phyloP scores from a whole-genome alignment of 2,329 filamentous ascomycete species.

The Diaporthe destruens region DNA sequence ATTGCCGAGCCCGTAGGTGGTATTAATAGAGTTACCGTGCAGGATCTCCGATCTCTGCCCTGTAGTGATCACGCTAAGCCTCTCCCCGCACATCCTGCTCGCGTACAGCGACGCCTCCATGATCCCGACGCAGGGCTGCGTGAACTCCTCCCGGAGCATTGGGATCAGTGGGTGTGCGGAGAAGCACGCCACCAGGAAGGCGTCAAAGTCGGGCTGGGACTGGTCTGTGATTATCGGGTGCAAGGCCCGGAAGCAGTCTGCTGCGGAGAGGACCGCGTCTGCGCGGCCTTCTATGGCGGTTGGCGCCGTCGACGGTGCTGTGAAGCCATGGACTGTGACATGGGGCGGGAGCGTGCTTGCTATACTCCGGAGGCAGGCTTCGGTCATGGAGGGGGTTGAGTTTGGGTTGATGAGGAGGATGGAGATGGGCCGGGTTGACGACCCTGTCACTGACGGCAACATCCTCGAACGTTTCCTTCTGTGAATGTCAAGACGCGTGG shows the following conservation, averaged over 20 bases:
- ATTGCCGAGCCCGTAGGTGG: constrained; percentile 54
- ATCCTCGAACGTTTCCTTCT: not conserved
- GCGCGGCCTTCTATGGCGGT: constrained; percentile 64
- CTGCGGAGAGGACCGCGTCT: constrained; percentile 63
- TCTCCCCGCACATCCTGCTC: constrained; percentile 61
- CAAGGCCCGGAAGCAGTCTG: constrained; percentile 60
- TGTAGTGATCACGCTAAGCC: constrained; percentile 60
- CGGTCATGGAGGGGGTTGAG: constrained; percentile 69
- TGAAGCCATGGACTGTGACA: constrained; percentile 63
- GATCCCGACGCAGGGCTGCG: constrained; percentile 60
- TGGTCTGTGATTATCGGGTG: constrained; percentile 52
- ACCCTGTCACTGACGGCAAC: constrained; percentile 36
- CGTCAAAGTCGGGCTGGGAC: constrained; percentile 53
- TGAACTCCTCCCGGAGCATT: constrained; percentile 60
- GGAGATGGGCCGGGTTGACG: constrained; percentile 45
- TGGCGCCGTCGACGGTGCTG: constrained; percentile 60
- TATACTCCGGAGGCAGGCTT: constrained; percentile 60
- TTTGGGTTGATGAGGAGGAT: constrained; percentile 75
- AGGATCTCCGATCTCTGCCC: constrained; percentile 54
- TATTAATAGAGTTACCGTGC: constrained; percentile 55
- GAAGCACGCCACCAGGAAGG: constrained; percentile 63
- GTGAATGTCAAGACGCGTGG: not conserved
- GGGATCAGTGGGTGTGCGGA: constrained; percentile 60
- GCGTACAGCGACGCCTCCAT: constrained; percentile 64
- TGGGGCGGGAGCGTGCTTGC: constrained; percentile 58